Base-by-base conservation (phyloP, 176 grass and related monocot species). In the Ananas comosus region DNA sequence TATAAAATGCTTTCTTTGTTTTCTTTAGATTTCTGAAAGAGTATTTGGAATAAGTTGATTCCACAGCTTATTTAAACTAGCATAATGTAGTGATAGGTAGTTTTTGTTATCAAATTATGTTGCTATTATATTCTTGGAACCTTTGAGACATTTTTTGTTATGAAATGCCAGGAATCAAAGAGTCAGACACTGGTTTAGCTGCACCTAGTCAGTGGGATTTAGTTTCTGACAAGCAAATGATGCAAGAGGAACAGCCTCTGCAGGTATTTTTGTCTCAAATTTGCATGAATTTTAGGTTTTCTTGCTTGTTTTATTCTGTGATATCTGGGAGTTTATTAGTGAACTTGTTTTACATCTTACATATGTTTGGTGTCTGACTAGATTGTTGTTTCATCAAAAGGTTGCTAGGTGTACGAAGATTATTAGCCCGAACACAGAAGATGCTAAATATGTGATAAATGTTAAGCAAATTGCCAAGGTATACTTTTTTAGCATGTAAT, bases 391-490 rank as follows among this genome's bases (percentile, higher is more conserved):
- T 23, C 58, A 18, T 74, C 21, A 69, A 66, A 63, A 96, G 91
- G 88, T 96, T 49, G 88, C 92, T 70, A 96, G 92, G 68, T 96
- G 92, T 69, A 96, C 92, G 14, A 96, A 96, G 75, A 96, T 96
- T 73, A 96, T 96, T 71, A 96, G 68, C 69, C 92, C 92, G 18
- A 96, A 96, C 22, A 96, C 88, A 8, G 88, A 96, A 9, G 92
- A 96, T 79, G 92, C 88, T 10, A 96, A 96, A 48, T 96, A 96
- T 73, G 82, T 96, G 73, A 96, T 96, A 64, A 96, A 96, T 82
- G 92, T 96, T 2, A 96, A 96, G 68, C 92, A 96, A 87, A 96
- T 96, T 79, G 88, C 88, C 51, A 96, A 89, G 88, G 92, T 92
- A 92, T 11, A 22, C 9, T n/a, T 23, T 10, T 10, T 68, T 10